Base-by-base conservation (phyloP, 106 monocot genomes). In the Apostasia shenzhenica region DNA sequence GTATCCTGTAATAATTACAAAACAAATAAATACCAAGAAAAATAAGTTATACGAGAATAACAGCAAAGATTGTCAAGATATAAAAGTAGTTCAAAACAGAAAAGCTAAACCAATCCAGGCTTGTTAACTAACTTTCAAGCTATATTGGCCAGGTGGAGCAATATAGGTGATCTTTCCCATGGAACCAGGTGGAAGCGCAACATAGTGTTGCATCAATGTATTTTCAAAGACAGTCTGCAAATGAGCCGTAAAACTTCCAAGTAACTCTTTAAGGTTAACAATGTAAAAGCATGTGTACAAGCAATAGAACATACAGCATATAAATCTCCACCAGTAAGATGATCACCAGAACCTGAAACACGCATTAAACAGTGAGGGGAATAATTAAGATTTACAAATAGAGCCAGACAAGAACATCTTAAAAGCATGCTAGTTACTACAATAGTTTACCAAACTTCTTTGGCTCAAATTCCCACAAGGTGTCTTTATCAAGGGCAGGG, bases 71-170 rank as follows among this genome's bases (percentile, higher is more conserved):
- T 14, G 61, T 2, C 7, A 38, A 60, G 4, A n/a, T 40, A 37
- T 14, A 1, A 10, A 65, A 5, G 39, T n/a, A 39, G 12, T 51
- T 26, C 7, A 65, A 43, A 10, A 60, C 2, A 49, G 14, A 55
- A 39, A 12, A 58, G 45, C 44, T 45, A 46, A 57, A 12, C 14
- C 43, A 39, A 7, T n/a, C 14, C 26, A 26, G 26, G 26, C 26
- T 57, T 58, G 3, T 12, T 0, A 26, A 58, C 48, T 56, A 43
- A 97, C 95, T 82, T 84, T 80, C 38, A 99, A 63, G 70, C 72
- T 90, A 68, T 99, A 99, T 70, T 99, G 93, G 80, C 99, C 99
- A 78, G 90, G 72, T 55, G 93, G 85, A 4, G 99, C 99, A 66
- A 99, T 66, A 59, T 83, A 93, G 61, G 79, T 66, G 41, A 99